Percentiles rank a stretch among this genome's conserved stretches.
These are phyloP conservation scores for Myxozyma mucilagina DNA, from an alignment of 805 yeast species.

Conservation along the genomic window DNA sequence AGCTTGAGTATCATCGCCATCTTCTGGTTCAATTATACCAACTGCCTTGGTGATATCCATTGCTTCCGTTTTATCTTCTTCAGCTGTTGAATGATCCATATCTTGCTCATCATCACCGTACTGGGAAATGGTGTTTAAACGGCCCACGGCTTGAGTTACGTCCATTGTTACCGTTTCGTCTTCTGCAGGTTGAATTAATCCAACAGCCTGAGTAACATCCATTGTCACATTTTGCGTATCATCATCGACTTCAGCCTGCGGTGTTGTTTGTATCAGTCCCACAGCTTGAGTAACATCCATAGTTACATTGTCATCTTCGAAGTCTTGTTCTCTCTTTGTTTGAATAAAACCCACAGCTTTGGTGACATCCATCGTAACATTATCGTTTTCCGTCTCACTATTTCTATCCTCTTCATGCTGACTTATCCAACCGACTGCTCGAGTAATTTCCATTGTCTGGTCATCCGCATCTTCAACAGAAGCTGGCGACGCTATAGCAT, in stretches of 20 bases:
- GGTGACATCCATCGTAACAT: slow-evolving; percentile 30
- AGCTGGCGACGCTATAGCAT: not conserved
- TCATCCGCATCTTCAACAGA: slow-evolving; percentile 19
- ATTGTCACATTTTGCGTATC: slow-evolving; percentile 7
- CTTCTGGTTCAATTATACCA: slow-evolving; percentile 6
- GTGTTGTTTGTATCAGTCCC: slow-evolving; percentile 18
- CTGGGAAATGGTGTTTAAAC: not conserved
- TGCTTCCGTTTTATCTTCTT: not conserved
- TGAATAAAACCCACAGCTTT: slow-evolving; percentile 18
- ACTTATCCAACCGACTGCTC: slow-evolving; percentile 23
- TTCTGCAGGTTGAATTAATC: slow-evolving; percentile 10
- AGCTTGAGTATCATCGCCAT: slow-evolving; percentile 3
- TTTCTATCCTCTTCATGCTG: not conserved
- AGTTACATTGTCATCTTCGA: slow-evolving; percentile 18
- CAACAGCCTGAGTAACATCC: slow-evolving; percentile 26
- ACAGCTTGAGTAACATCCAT: slow-evolving; percentile 32
- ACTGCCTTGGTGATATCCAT: slow-evolving; percentile 18
- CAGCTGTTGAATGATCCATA: not conserved
- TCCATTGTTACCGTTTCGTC: slow-evolving; percentile 18
- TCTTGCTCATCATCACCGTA: not conserved
- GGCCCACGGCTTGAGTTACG: slow-evolving; percentile 17
- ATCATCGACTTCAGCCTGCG: slow-evolving; percentile 1
- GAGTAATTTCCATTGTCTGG: slow-evolving; percentile 31
- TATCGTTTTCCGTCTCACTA: slow-evolving; percentile 14
- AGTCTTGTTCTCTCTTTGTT: not conserved